Conservation (phyloP, 2,329 filamentous ascomycete species). For the Escovopsis sp. region DNA sequence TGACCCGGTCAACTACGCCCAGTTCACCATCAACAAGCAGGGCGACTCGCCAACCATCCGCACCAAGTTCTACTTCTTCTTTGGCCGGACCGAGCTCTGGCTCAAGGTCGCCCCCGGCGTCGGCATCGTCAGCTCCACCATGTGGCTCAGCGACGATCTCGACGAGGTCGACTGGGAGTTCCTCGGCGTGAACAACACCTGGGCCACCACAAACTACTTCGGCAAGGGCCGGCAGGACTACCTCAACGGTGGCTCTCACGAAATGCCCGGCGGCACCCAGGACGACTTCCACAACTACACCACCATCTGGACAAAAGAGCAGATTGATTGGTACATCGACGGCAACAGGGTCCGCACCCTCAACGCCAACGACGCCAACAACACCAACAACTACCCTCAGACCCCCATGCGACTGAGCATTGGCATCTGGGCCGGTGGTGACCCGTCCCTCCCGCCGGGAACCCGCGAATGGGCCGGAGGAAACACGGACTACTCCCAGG, state of each 20-base stretch:
- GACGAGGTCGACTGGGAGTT: slow-evolving; percentile 87
- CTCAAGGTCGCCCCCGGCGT: slow-evolving; percentile 62
- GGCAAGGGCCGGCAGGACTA: slow-evolving; percentile 55
- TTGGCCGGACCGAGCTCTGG: slow-evolving; percentile 61
- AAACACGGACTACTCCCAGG: slow-evolving; percentile 47
- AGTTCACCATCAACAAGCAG: slow-evolving; percentile 55
- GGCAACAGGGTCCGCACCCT: slow-evolving; percentile 49
- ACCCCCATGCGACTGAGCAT: slow-evolving; percentile 59
- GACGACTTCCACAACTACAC: slow-evolving; percentile 61
- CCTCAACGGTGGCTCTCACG: slow-evolving; percentile 47
- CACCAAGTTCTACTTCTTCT: slow-evolving; percentile 75
- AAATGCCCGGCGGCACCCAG: slow-evolving; percentile 37
- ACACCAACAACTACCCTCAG: slow-evolving; percentile 54
- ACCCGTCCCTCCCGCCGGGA: slow-evolving; percentile 36
- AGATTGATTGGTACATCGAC: slow-evolving; percentile 57
- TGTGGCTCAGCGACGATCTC: slow-evolving; percentile 68
- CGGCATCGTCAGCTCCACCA: slow-evolving; percentile 70
- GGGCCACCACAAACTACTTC: slow-evolving; percentile 63
- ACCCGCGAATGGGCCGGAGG: slow-evolving; percentile 60
- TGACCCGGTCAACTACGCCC: slow-evolving; percentile 45
- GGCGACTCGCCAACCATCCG: slow-evolving; percentile 67
- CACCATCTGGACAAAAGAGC: slow-evolving; percentile 54
- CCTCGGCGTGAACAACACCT: slow-evolving; percentile 49
- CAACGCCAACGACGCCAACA: slow-evolving; percentile 44
- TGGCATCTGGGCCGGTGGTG: slow-evolving; percentile 51